These are phyloP conservation scores for Mrakia frigida DNA, from an alignment of 768 basidiomycete genomes.

Conservation along the genomic window DNA sequence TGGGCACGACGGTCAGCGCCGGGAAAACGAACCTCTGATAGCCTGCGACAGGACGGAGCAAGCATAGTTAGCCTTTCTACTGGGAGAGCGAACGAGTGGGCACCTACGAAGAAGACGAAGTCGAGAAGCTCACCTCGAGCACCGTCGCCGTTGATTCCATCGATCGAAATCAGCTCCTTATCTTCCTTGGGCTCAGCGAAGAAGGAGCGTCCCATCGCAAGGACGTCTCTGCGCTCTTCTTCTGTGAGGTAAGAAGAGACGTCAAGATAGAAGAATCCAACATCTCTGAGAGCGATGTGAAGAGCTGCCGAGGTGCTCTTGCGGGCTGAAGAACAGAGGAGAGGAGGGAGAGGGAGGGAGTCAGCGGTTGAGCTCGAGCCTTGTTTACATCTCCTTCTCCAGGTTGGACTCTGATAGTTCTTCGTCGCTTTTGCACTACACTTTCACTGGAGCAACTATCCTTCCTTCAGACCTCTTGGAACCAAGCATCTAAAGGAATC, in stretches of 20 bases:
- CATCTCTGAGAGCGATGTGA: conserved; percentile 67
- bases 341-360: not conserved
- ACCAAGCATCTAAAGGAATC: too few species aligned
- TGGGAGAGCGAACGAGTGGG: not conserved
- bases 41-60: not conserved
- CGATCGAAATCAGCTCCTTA: conserved; percentile 68
- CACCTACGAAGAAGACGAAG: too few species aligned
- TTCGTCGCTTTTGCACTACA: too few species aligned
- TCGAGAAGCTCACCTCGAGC: conserved; percentile 56
- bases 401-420: not conserved
- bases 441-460: too few species aligned
- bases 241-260: conserved; percentile 57
- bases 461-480: too few species aligned
- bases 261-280: conserved; percentile 81
- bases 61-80: not conserved
- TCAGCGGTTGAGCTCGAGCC: not conserved
- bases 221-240: conserved; percentile 61
- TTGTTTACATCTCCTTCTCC: not conserved
- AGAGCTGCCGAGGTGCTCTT: conserved; percentile 46
- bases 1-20: not conserved
- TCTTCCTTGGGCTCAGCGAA: conserved; percentile 67
- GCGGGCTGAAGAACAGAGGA: not conserved
- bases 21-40: conserved; percentile 50
- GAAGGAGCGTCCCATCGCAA: conserved; percentile 63
- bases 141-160: conserved; percentile 54